These are phyloP conservation scores for Beauveria asiatica DNA, from an alignment of 2,329 filamentous ascomycete species.

Conservation along the genomic window DNA sequence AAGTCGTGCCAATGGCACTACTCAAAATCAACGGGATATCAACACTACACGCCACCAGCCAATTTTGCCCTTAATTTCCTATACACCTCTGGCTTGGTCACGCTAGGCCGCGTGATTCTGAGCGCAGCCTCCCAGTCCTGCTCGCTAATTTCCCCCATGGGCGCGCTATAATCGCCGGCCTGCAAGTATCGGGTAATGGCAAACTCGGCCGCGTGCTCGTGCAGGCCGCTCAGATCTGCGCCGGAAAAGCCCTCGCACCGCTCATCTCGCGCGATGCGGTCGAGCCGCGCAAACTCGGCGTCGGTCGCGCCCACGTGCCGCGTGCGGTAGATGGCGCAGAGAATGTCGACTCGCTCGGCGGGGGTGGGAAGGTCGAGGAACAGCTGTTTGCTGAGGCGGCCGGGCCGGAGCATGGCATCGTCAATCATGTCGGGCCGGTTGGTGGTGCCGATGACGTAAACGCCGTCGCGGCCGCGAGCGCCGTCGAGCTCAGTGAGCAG, in stretches of 20 bases:
- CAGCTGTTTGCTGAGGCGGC: constrained; percentile 77
- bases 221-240: constrained; percentile 46
- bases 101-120: constrained; percentile 39
- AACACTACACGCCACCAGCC: not conserved
- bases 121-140: constrained; percentile 48
- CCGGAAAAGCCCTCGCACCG: constrained; percentile 71
- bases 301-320: constrained; percentile 26
- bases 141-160: constrained; percentile 19
- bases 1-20: not conserved
- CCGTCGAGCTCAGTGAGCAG: constrained; percentile 92
- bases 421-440: constrained; percentile 97
- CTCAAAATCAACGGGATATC: not conserved
- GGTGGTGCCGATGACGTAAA: constrained; percentile 91
- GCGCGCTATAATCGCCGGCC: constrained; percentile 16
- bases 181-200: constrained; percentile 34
- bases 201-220: constrained; percentile 42
- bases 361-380: constrained; percentile 80
- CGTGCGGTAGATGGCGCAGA: constrained; percentile 56
- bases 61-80: constrained; percentile 26
- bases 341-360: constrained; percentile 75
- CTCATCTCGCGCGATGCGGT: constrained; percentile 54
- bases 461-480: constrained; percentile 66
- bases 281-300: constrained; percentile 46
- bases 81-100: constrained; percentile 38
- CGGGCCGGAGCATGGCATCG: constrained; percentile 85